Base-by-base conservation (phyloP, 2,329 filamentous ascomycete genomes). In the Diplodia scrobiculata region DNA sequence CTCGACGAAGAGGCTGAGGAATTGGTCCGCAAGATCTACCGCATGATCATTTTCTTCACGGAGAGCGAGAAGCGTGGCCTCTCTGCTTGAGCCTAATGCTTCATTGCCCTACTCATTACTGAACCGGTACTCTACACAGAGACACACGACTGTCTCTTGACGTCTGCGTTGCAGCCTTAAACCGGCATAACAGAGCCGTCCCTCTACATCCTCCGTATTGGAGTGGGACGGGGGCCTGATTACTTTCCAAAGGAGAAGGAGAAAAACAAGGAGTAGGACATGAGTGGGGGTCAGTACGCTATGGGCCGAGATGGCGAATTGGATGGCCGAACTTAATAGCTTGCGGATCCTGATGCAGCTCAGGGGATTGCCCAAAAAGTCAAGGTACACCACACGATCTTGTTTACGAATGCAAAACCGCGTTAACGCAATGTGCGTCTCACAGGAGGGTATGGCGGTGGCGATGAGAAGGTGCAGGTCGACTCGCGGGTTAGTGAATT, bases 21-120 rank as follows among this genome's bases (percentile, higher is more conserved):
- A 29, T 81, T 99, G 70, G 93, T 98, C 59, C 96, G 92, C 86
- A 98, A 97, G 81, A 85, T 99, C 41, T 99, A 95, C 95, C 87
- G 94, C 60, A 96, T 98, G 65, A 53, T 66, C 55, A 66, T 66
- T 19, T 66, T 62, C 65, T 53, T 66, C 48, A 38, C 65, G 14
- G 65, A 66, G 38, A 62, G 55, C 36, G 65, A 66, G 55, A 63
- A 66, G 50, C 55, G 65, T 14, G 63, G 63, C 10, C 17, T 65
- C 9, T 54, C 63, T 55, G 63, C 50, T 36, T 65, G 58, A 62
- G 27, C 29, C 25, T 36, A 3, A 25, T 29, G 27, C 7, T 9
- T 32, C 11, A 1, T 41, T n/a, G 10, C 34, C 53, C 19, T 92
- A 88, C 97, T 58, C 14, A 21, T 21, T 25, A n/a, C 21, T 9